These are phyloP conservation scores for Gastrodia elata DNA, from an alignment of 106 monocot species.

Conservation along the genomic window DNA sequence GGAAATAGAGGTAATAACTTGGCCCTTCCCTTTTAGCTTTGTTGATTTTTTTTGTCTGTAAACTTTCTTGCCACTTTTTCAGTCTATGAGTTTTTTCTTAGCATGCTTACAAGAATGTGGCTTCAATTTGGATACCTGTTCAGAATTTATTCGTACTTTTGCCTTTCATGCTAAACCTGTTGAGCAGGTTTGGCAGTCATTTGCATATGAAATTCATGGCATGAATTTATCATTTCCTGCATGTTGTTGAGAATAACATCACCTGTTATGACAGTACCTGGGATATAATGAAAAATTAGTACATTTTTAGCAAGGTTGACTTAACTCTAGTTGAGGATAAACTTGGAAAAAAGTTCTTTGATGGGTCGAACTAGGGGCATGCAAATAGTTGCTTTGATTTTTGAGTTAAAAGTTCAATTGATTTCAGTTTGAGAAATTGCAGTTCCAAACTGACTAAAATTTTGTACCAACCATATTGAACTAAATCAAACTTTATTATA, in stretches of 20 bases:
- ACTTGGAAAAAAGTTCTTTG: no score
- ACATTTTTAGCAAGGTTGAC: no score
- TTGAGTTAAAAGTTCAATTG: no score
- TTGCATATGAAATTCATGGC: no score
- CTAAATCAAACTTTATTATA: no score
- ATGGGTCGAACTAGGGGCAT: no score
- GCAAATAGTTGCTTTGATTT: no score
- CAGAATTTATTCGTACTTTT: background rate
- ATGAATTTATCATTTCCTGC: background rate
- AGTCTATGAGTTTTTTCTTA: background rate
- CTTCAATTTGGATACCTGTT: background rate
- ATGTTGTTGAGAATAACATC: background rate
- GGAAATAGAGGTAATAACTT: slow-evolving; percentile 76
- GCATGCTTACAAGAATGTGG: background rate
- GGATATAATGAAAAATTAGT: no score
- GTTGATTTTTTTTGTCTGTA: background rate
- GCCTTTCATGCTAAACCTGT: background rate
- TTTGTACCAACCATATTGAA: no score
- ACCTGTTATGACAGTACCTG: background rate
- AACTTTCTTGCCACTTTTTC: background rate
- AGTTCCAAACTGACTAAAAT: no score
- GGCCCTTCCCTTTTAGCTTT: background rate
- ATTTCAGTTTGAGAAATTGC: no score
- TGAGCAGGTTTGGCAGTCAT: background rate
- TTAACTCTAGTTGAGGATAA: no score